Evolutionary conservation across 2,329 filamentous ascomycete species (phyloP), one percentile per base, ranked within the genome.

Genomic region (Ascochyta rabiei): DNA sequence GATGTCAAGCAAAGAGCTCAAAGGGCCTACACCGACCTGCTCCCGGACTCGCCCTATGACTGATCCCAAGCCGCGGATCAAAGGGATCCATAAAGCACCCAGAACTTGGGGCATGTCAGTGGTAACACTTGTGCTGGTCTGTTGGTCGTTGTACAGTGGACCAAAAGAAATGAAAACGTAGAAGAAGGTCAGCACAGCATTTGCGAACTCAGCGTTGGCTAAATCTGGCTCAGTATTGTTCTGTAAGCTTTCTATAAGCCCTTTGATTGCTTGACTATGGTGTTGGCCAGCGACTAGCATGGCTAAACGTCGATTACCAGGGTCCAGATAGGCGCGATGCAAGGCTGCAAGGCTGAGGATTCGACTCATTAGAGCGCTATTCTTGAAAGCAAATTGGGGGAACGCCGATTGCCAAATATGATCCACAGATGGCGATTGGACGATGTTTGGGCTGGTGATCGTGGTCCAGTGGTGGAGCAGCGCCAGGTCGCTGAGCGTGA

Each of bases 71-170:
- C 64, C 63, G 1, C 60, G 61, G 2, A 66, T 33, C 18, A 67
- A 31, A 3, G 62, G 56, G 35, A 66, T 64, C 64, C 64, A 65
- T 18, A 58, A 56, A 16, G 53, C 57, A n/a, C 63, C 63, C 5
- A 67, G 47, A 9, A 63, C 44, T 3, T 56, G 60, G 15, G 59
- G 51, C 13, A 50, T 53, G 6, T 55, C 53, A n/a, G 42, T 28
- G 12, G 40, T 38, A 10, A 34, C 10, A 18, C 19, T 47, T 15
- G 21, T 28, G 7, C 40, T 28, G 7, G 44, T 33, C 2, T 26
- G 38, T 12, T 54, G 10, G 6, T 53, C 48, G 37, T 63, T 42
- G 39, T 56, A 60, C 9, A 64, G 40, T 12, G 57, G 51, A 15
- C 61, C 60, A 34, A 66, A 65, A 0, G 60, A 57, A 19, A 60